Conservation (phyloP, 169 alveolate species). For the Besnoitia besnoiti region DNA sequence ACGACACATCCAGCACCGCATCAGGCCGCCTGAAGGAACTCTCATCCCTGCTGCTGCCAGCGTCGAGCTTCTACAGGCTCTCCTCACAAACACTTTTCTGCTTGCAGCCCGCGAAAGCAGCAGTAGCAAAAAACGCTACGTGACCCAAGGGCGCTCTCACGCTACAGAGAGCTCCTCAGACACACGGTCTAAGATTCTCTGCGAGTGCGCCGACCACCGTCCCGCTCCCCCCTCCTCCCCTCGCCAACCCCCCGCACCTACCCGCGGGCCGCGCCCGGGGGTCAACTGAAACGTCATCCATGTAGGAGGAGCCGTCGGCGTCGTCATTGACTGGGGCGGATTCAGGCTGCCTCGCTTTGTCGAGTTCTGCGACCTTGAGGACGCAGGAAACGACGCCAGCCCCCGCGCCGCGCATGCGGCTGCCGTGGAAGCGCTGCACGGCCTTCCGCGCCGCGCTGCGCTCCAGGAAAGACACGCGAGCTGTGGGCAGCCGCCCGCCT, state of each 20-base stretch:
- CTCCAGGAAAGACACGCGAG: conserved; percentile 1
- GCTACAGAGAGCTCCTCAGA: neutral
- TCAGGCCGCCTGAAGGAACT: too few relatives aligned
- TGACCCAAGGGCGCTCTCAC: neutral
- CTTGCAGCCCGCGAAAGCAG: too few relatives aligned
- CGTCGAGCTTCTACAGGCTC: too few relatives aligned
- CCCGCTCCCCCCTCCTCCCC: neutral
- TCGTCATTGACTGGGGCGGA: neutral
- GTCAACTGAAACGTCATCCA: neutral
- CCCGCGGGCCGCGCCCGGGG: neutral
- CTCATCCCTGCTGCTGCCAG: too few relatives aligned
- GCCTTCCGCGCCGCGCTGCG: conserved; percentile 20
- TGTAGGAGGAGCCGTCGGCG: conserved; percentile 21
- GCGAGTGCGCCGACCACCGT: neutral
- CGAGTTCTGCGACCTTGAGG: conserved; percentile 13
- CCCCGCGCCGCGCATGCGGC: conserved; percentile 6
- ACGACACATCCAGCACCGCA: too few relatives aligned
- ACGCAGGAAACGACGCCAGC: neutral
- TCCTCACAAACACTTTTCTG: too few relatives aligned
- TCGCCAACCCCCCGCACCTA: neutral
- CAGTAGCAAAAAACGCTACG: neutral
- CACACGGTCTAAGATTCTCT: neutral
- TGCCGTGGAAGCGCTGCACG: neutral
- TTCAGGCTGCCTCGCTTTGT: conserved; percentile 8
- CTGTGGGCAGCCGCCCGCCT: conserved; percentile 7